Conservation (phyloP, 805 yeast species). For the Kurtzmaniella cleridarum region DNA sequence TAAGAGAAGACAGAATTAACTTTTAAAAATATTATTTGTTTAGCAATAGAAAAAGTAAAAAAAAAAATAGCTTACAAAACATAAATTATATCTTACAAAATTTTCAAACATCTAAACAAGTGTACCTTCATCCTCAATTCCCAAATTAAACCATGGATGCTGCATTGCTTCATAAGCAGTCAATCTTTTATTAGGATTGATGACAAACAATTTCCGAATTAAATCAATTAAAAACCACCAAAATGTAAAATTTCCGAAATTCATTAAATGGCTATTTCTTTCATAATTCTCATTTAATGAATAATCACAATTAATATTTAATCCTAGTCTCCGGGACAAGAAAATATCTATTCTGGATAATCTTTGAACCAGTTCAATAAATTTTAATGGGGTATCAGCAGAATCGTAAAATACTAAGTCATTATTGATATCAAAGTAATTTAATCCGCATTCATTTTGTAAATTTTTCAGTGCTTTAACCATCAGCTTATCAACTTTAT, state of each 20-base stretch:
- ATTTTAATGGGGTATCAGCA: slow-evolving; percentile 32
- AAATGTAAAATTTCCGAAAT: slow-evolving; percentile 61
- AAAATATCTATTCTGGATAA: slow-evolving; percentile 40
- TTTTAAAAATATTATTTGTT: too few species aligned
- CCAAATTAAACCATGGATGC: slow-evolving; percentile 45
- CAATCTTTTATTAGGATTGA: slow-evolving; percentile 33
- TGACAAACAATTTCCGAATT: slow-evolving; percentile 31
- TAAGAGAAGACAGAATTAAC: too few species aligned
- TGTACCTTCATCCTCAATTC: slow-evolving; percentile 44
- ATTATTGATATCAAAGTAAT: slow-evolving; percentile 18
- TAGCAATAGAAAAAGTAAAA: too few species aligned
- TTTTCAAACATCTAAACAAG: neutral
- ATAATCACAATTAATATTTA: slow-evolving; percentile 33
- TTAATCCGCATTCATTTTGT: slow-evolving; percentile 37
- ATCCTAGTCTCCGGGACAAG: slow-evolving; percentile 36
- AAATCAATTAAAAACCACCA: slow-evolving; percentile 71
- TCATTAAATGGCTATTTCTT: slow-evolving; percentile 37
- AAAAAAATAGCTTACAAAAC: too few species aligned
- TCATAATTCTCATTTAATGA: slow-evolving; percentile 34
- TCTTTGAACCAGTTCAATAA: slow-evolving; percentile 32
- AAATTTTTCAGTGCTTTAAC: slow-evolving; percentile 27
- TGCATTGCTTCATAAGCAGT: slow-evolving; percentile 38
- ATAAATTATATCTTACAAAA: too few species aligned
- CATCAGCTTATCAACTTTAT: slow-evolving; percentile 41
- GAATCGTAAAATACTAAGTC: slow-evolving; percentile 3